phyloP scores from a whole-genome alignment of 2,329 filamentous ascomycete genomes.

The Beauveria australis region DNA sequence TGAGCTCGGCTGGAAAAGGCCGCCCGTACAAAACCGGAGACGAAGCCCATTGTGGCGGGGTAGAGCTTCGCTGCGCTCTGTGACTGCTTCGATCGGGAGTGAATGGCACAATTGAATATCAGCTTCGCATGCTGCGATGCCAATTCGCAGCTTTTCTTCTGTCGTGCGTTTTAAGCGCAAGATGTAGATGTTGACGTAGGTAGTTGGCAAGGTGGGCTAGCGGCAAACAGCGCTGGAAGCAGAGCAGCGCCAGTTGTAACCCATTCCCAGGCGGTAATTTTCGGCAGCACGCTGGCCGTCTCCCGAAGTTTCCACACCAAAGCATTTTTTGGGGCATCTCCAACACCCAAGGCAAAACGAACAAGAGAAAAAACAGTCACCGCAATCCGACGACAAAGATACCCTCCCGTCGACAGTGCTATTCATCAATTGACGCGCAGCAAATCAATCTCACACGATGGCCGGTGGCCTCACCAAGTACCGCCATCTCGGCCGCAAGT shows the following conservation, averaged over 20 bases:
- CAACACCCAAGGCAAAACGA: background rate
- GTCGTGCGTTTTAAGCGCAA: conserved; percentile 1
- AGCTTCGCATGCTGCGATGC: conserved; percentile 26
- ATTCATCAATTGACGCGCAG: background rate
- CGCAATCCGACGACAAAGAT: background rate
- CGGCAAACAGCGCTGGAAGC: conserved; percentile 11
- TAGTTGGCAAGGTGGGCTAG: conserved; percentile 9
- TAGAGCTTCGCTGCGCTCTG: conserved; percentile 6
- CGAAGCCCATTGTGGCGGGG: conserved; percentile 56
- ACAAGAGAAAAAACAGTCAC: background rate
- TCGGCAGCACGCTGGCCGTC: conserved; percentile 7
- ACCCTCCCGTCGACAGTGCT: background rate
- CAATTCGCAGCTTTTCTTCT: conserved; percentile 13
- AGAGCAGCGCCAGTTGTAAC: background rate
- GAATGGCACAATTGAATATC: conserved; percentile 15
- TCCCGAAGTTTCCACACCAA: conserved; percentile 25
- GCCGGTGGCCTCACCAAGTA: conserved; percentile 82
- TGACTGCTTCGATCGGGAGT: background rate
- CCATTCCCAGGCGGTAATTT: conserved; percentile 5
- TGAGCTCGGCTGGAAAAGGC: background rate
- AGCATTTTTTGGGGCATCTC: conserved; percentile 13
- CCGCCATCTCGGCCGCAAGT: conserved; percentile 77
- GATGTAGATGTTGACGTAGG: conserved; percentile 10
- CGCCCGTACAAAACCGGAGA: conserved; percentile 60
- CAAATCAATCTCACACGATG: conserved; percentile 43